phyloP scores from a whole-genome alignment of 202 grass and related monocot species.

The Panicum hallii region DNA sequence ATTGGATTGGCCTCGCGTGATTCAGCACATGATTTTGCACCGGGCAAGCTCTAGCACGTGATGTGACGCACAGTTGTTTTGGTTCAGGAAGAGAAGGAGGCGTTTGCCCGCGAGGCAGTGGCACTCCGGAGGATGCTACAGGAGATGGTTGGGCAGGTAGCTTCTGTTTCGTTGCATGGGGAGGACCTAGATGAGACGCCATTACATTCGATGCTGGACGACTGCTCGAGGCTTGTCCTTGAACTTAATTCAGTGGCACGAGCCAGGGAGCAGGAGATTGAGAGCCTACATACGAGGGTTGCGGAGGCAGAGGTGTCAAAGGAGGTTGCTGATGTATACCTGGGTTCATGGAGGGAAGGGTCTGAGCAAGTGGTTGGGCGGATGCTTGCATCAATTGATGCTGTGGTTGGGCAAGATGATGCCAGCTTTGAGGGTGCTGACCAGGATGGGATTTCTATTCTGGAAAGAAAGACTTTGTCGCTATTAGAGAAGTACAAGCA shows the following conservation, averaged over 20 bases:
- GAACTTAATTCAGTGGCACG: slow-evolving; percentile 57
- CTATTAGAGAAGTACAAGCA: slow-evolving; percentile 66
- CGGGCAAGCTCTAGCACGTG: background rate
- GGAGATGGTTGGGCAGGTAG: slow-evolving; percentile 55
- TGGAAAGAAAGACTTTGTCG: slow-evolving; percentile 68
- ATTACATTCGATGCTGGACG: slow-evolving; percentile 76
- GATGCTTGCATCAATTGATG: slow-evolving; percentile 64
- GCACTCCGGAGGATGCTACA: slow-evolving; percentile 64
- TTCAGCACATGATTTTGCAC: slow-evolving; percentile 13
- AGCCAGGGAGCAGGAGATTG: slow-evolving; percentile 74
- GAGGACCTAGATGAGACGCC: slow-evolving; percentile 58
- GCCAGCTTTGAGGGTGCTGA: slow-evolving; percentile 47
- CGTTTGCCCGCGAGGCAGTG: slow-evolving; percentile 66
- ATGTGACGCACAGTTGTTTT: slow-evolving; percentile 36
- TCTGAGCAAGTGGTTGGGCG: slow-evolving; percentile 61
- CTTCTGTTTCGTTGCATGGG: slow-evolving; percentile 14
- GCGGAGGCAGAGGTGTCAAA: slow-evolving; percentile 56
- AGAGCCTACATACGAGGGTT: slow-evolving; percentile 61
- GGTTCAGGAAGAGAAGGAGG: slow-evolving; percentile 90
- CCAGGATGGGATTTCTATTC: slow-evolving; percentile 49
- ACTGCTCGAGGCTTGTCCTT: slow-evolving; percentile 78
- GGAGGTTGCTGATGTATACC: slow-evolving; percentile 68
- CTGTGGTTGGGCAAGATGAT: slow-evolving; percentile 57
- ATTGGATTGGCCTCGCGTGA: slow-evolving; percentile 24
- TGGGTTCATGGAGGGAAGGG: slow-evolving; percentile 60